A percentile compares a stretch with the other conserved stretches of the same genome.
Conservation (phyloP, 306 rosid species). For the Corylus avellana region DNA sequence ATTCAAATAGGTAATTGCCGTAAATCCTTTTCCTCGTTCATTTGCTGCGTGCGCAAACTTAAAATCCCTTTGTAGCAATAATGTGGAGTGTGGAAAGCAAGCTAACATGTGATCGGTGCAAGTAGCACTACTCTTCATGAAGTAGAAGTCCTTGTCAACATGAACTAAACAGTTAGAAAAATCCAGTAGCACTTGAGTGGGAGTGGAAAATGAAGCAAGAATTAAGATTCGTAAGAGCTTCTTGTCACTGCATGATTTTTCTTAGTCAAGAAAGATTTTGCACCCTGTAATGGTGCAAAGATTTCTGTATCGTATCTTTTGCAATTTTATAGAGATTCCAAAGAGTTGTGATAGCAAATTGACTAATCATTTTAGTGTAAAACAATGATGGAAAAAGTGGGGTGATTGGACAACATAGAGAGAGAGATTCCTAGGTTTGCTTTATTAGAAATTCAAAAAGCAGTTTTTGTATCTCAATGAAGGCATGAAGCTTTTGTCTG, state of each 20-base stretch:
- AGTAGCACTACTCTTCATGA: conserved; percentile 3
- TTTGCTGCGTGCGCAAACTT: neutral
- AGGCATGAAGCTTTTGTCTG: conserved; percentile 24
- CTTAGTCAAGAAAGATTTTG: conserved; percentile 7
- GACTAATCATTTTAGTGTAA: conserved; percentile 34
- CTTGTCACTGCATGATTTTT: neutral
- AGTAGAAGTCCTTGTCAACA: conserved; percentile 23
- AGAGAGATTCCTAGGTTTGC: conserved; percentile 16
- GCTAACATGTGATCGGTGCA: neutral
- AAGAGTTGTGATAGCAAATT: conserved; percentile 43
- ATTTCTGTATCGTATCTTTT: conserved; percentile 3
- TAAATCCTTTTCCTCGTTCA: no score
- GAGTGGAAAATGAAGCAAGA: neutral
- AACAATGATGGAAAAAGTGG: conserved; percentile 49
- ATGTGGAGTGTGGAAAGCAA: neutral
- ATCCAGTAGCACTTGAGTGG: conserved; percentile 14
- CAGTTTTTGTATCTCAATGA: neutral
- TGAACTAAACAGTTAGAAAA: neutral
- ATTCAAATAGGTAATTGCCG: no score
- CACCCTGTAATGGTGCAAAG: conserved; percentile 18
- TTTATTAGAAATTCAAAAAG: conserved; percentile 22
- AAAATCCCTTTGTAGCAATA: neutral
- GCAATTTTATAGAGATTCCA: conserved; percentile 37
- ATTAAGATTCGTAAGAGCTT: conserved; percentile 10
- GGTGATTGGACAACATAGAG: conserved; percentile 29